Evolutionary conservation across 2,329 filamentous ascomycete genomes (phyloP), one percentile per base, ranked within the genome.

Genomic region (Clathrospora elynae): DNA sequence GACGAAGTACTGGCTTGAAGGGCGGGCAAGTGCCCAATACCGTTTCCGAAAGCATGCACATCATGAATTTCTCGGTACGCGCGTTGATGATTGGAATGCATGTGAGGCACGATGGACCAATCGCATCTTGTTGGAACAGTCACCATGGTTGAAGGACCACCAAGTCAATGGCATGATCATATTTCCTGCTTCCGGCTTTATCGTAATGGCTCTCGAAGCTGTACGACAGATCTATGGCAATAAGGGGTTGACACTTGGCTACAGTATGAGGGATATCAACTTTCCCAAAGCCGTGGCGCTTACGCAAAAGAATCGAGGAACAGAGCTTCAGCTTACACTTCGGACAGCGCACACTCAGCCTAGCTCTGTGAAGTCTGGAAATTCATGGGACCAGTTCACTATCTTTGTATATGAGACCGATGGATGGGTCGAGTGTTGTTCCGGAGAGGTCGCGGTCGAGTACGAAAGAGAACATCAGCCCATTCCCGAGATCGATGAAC

Each of bases 131-230:
- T 0, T 46, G 5, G 42, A 65, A 74, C 20, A 47, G 65, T 1
- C 41, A 10, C 70, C 73, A 0, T 80, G 78, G 76, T 37, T 78
- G 1, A 46, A 52, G 0, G 73, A 76, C 23, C 75, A 81, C 46
- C 61, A 25, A 5, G 42, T 69, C 11, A 40, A 32, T 2, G 49
- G 49, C 12, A 36, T 51, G 1, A 44, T 61, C 10, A 32, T 68
- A 2, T 66, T 57, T 42, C 67, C 65, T 6, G 33, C 26, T 11
- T 46, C 51, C 6, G 49, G 36, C 4, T 49, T 40, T 29, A 17
- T 52, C 10, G 26, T 35, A 1, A 52, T 52, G 35, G 53, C 17
- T 7, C 35, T 35, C 5, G 49, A 49, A 13, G 45, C 45, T 18
- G 30, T 33, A 16, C 32, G 35, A 5, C 46, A 46, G 34, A 50